Conservation (phyloP, 73 alveolate genomes). For the Paraurostyla sp. region DNA sequence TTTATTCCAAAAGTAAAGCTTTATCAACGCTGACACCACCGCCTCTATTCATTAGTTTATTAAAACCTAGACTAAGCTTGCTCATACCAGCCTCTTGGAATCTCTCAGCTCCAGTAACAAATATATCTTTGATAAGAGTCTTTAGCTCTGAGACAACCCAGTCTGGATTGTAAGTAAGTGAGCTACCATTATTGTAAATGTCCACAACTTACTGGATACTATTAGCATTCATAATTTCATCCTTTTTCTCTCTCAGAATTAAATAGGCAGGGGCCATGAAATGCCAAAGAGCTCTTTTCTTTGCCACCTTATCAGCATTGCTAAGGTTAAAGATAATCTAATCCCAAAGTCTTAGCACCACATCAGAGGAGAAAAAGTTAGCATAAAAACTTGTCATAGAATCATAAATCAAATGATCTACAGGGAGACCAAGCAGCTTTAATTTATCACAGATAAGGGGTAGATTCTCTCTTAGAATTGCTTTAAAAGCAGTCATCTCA, state of each 20-base stretch:
- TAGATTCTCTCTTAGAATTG: slow-evolving; percentile 44
- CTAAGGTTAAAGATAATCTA: slow-evolving; percentile 50
- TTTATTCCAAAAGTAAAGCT: slow-evolving; percentile 35
- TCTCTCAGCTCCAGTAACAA: slow-evolving; percentile 38
- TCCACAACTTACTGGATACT: slow-evolving; percentile 32
- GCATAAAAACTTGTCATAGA: slow-evolving; percentile 55
- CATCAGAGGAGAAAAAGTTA: slow-evolving; percentile 50
- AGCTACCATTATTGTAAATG: slow-evolving; percentile 27
- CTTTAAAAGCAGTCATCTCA: slow-evolving; percentile 59
- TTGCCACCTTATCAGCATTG: slow-evolving; percentile 5
- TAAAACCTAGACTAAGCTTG: slow-evolving; percentile 22
- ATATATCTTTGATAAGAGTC: slow-evolving; percentile 28
- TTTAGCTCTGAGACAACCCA: slow-evolving; percentile 46
- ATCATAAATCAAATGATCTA: slow-evolving; percentile 54
- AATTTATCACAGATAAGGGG: slow-evolving; percentile 59
- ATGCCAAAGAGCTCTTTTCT: slow-evolving; percentile 58
- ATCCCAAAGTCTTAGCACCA: slow-evolving; percentile 72
- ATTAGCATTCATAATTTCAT: slow-evolving; percentile 12
- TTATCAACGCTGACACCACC: slow-evolving; percentile 26
- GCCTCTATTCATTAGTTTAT: slow-evolving; percentile 16
- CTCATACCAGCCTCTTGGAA: slow-evolving; percentile 18
- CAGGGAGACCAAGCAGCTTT: slow-evolving; percentile 58
- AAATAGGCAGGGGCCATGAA: slow-evolving; percentile 58
- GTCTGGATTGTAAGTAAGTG: slow-evolving; percentile 48
- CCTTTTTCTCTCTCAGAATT: slow-evolving; percentile 15